Evolutionary conservation across 495 filamentous ascomycete species (phyloP), one percentile per base, ranked within the genome.

Genomic region (Xylaria acuta): DNA sequence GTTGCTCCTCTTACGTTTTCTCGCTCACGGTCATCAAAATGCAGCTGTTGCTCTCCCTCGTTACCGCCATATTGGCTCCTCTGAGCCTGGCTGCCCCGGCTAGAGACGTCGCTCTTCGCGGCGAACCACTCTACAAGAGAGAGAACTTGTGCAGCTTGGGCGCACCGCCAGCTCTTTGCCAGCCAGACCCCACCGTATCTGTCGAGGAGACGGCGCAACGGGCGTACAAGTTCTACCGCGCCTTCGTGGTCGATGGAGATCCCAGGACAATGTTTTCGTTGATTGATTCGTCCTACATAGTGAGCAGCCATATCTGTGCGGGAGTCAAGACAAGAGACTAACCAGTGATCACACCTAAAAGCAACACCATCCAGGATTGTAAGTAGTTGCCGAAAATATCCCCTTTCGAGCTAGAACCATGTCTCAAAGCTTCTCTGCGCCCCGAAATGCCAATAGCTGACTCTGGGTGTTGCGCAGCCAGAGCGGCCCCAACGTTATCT

Each of bases 191-290:
- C 6, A 74, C 79, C 14, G 72, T 84, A n/a, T 81, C 81, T 14
- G 76, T 82, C 34, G 84, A 84, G 67, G 83, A 85, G 78, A 84
- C 83, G 53, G 84, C 83, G 0, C 72, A 74, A 68, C 73, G 83
- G 58, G 84, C 84, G 22, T 85, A 85, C 74, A 76, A 85, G 59
- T 85, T 85, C 75, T 85, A 85, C 65, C 84, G 84, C 60, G 83
- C 83, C 1, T 85, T 85, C 56, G 80, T 85, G 4, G 81, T 83
- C 6, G 84, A 85, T 58, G 84, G 83, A 11, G 81, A 84, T 54
- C 83, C 84, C 6, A 77, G 78, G 65, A 83, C 75, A 59, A 85
- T 85, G 84, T 85, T 85, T 68, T 84, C 84, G 18, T 73, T 82
- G 41, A 85, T 85, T 45, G 84, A 84, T 47, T 79, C 78, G 20